Percentiles rank a stretch among this genome's conserved stretches.
phyloP scores from a whole-genome alignment of 768 basidiomycete species.

The Podaxis sp. region DNA sequence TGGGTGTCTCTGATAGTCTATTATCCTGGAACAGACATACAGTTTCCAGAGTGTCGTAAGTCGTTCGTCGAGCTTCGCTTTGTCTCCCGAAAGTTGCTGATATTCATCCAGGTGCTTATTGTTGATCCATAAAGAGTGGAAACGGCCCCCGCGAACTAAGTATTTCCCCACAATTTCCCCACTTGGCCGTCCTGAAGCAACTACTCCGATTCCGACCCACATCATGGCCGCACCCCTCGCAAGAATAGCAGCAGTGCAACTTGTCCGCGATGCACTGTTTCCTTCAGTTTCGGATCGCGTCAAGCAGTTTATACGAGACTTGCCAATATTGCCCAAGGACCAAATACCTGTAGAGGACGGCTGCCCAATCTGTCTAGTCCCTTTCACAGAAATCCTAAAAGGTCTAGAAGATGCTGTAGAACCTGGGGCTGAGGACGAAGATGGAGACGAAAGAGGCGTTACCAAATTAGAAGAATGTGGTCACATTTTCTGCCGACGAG shows the following conservation, averaged over 20 bases:
- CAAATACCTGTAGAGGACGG: constrained; percentile 47
- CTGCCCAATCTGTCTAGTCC: constrained; percentile 65
- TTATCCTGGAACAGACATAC: not conserved
- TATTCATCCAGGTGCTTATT: not conserved
- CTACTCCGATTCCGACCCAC: not conserved
- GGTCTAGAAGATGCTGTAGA: constrained; percentile 21
- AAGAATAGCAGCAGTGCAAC: constrained; percentile 20
- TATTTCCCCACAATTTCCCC: not conserved
- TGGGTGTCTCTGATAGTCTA: not conserved
- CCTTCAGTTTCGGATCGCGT: constrained; percentile 29
- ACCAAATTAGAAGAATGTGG: constrained; percentile 60
- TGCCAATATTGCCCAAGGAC: constrained; percentile 41
- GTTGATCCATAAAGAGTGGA: not conserved
- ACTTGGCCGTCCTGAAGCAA: not conserved
- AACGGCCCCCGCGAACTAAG: not conserved
- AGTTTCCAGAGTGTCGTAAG: not conserved
- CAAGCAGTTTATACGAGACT: constrained; percentile 34
- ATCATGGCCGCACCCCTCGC: not conserved
- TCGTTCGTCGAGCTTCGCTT: not conserved
- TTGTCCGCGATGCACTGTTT: constrained; percentile 22
- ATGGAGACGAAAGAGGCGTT: constrained; percentile 35
- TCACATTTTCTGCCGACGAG: constrained; percentile 66
- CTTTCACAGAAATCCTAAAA: constrained; percentile 46
- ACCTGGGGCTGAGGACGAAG: constrained; percentile 10
- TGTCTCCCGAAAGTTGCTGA: not conserved